Percentiles rank a stretch among this genome's conserved stretches.
Conservation (phyloP, 306 rosid species). For the Crotalaria pallida region DNA sequence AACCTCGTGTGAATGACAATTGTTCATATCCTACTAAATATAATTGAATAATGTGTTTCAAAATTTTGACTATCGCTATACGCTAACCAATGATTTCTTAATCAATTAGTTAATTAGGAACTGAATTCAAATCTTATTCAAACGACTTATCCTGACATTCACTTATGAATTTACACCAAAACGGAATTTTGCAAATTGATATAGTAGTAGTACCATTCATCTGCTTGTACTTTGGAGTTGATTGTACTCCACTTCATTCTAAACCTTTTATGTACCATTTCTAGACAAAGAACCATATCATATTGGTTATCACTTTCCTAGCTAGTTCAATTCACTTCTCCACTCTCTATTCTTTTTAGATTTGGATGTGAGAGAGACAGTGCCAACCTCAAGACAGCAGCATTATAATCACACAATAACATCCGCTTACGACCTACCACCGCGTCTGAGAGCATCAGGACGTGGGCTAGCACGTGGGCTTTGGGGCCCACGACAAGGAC, state of each 20-base stretch:
- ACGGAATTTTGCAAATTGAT: too few relatives aligned
- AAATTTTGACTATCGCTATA: background rate
- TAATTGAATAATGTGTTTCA: too few relatives aligned
- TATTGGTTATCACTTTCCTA: background rate
- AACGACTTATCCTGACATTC: background rate
- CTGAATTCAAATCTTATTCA: background rate
- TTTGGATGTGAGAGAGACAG: background rate
- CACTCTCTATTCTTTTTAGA: background rate
- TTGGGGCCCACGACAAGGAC: constrained; percentile 27
- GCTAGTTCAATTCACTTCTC: background rate
- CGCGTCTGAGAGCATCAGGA: constrained; percentile 27
- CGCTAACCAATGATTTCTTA: background rate
- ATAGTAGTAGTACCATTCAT: too few relatives aligned
- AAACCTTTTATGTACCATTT: background rate
- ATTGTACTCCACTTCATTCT: background rate
- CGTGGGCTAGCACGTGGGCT: constrained; percentile 38
- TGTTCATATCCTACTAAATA: too few relatives aligned
- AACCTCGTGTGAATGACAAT: too few relatives aligned
- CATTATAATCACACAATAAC: constrained; percentile 8
- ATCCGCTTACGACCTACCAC: constrained; percentile 22
- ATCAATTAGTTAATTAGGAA: too few relatives aligned
- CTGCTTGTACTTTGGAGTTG: too few relatives aligned
- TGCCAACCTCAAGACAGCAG: background rate
- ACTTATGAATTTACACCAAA: background rate
- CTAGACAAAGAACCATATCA: background rate